Evolutionary conservation across 2,329 filamentous ascomycete species (phyloP).

Genomic region (Didymella sp.): DNA sequence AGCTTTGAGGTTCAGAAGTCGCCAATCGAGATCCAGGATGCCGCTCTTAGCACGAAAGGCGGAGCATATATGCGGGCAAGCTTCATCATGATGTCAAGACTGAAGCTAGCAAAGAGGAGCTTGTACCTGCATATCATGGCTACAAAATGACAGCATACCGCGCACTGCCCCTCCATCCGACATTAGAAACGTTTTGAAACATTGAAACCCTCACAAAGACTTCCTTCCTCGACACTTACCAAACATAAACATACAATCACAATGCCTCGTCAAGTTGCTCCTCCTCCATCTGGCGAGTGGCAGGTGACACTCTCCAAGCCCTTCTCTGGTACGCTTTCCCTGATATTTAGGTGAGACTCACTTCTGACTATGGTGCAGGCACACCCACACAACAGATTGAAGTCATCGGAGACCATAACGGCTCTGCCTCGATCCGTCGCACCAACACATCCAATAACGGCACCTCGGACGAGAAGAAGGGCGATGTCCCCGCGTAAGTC

Average conservation of each 20-base stretch:
- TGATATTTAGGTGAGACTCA: not conserved
- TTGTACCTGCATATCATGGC: constrained; percentile 16
- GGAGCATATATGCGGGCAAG: constrained; percentile 8
- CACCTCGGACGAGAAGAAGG: constrained; percentile 44
- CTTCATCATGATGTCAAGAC: constrained; percentile 24
- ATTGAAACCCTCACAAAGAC: not conserved
- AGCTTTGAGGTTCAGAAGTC: not conserved
- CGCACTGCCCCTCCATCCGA: not conserved
- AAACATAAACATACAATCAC: constrained; percentile 1
- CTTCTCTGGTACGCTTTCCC: constrained; percentile 31
- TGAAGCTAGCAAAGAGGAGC: constrained; percentile 11
- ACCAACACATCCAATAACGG: constrained; percentile 40
- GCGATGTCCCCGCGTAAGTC: constrained; percentile 44
- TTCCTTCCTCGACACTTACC: not conserved
- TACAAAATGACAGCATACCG: constrained; percentile 15
- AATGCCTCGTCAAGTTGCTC: constrained; percentile 56
- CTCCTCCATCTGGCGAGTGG: constrained; percentile 83
- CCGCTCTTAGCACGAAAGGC: not conserved
- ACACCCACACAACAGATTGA: constrained; percentile 44
- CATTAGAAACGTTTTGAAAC: too few relatives aligned
- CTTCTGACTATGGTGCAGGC: constrained; percentile 10
- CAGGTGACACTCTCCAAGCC: constrained; percentile 62
- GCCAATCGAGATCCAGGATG: not conserved
- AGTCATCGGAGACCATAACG: constrained; percentile 53
- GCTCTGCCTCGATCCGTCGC: constrained; percentile 46